Conservation (phyloP, 305 asterid genomes). For the Coffea humblotiana region DNA sequence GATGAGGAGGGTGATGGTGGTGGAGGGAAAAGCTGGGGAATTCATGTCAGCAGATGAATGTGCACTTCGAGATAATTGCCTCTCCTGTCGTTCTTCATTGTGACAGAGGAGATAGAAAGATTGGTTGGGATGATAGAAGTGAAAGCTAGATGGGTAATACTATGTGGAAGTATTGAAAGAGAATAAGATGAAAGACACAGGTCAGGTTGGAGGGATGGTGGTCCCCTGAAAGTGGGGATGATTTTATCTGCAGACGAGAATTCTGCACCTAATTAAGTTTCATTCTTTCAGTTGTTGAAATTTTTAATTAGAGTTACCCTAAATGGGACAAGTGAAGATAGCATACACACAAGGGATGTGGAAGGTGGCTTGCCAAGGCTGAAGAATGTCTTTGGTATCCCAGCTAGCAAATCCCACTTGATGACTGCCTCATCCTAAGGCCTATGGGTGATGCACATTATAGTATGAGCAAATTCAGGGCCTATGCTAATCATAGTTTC, state of each 20-base stretch:
- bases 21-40: slow-evolving; percentile 2
- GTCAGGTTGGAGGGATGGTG: background rate
- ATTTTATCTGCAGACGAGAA: background rate
- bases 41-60: background rate
- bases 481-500: background rate
- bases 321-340: background rate
- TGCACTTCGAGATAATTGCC: background rate
- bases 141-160: background rate
- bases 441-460: background rate
- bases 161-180: background rate
- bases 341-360: background rate
- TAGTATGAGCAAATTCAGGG: background rate
- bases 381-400: background rate
- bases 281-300: background rate
- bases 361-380: background rate
- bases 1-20: background rate
- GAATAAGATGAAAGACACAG: slow-evolving; percentile 6
- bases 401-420: background rate
- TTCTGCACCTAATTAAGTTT: slow-evolving; percentile 7
- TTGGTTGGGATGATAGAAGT: slow-evolving; percentile 1
- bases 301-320: background rate
- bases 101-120: background rate
- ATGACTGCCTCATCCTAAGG: background rate
- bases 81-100: slow-evolving; percentile 4
- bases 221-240: background rate